Base-by-base conservation (phyloP, 352 stramenopile species). In the Phytophthora chlamydospora region DNA sequence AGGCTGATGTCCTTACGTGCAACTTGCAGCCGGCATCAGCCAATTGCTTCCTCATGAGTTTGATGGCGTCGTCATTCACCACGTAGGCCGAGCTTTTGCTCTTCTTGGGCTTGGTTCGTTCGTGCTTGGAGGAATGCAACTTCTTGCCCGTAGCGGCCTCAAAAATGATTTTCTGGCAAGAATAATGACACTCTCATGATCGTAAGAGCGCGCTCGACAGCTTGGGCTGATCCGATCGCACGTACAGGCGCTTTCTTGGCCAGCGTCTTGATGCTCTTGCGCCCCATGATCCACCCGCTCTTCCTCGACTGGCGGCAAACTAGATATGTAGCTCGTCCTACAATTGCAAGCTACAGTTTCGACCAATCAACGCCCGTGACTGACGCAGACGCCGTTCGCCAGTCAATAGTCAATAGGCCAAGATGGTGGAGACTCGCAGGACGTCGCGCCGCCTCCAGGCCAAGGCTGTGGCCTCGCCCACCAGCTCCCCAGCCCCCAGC, bases 351-450 rank as follows among this genome's bases (percentile, higher is more conserved):
- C 24, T 29, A 29, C 24, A 7, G 12, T 58, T 64, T 47, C 13
- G 21, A 31, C 49, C 50, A 66, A 71, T 62, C 48, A 49, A 1
- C 11, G 16, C 10, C 38, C 24, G 21, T 39, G 11, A n/a, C 16
- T 6, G 21, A 4, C n/a, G 19, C 24, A 34, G 10, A 27, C 54
- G 9, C 17, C 36, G 9, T 12, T 38, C 33, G 35, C 66, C 62
- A 71, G 51, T 61, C 67, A 71, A 58, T 53, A 60, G 4, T 27
- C 29, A n/a, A 41, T 19, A 27, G 50, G 17, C 32, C 9, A 58
- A 48, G 13, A 91, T 91, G 83, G 83, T 91, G 40, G 69, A 76
- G 35, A 91, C 83, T 49, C 77, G 83, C 59, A 55, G 83, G 24
- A 81, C 75, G 49, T 85, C 79, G 27, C 75, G 65, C 44, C 83